Base-by-base conservation (phyloP, 169 alveolate genomes). In the Eimeria necatrix region DNA sequence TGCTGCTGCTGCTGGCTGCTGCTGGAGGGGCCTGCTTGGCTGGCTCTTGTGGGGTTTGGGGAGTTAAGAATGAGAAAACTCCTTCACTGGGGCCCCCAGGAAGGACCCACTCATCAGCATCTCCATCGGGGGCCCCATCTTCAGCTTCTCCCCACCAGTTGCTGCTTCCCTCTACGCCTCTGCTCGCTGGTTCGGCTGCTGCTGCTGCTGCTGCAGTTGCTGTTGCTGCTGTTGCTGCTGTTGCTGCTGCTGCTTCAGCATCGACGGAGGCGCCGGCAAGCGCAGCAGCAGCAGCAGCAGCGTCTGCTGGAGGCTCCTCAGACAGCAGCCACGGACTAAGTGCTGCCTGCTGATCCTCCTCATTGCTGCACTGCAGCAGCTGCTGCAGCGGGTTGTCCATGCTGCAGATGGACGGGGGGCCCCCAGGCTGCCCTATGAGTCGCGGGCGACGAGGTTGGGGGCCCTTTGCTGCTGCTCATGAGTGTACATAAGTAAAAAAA, bases 321-420 rank as follows among this genome's bases (percentile, higher is more conserved):
- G 41, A 48, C 78, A 8, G 78, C 4, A 68, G 4, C 78, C 78
- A 68, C 7, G 78, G 78, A 24, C 73, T 61, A 24, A 61, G 78
- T 24, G 78, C 14, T 5, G 26, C 14, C 12, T 68, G 78, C 22
- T 5, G 49, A 41, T 68, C 78, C 48, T 68, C 78, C 4, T 22
- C 48, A n/a, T 41, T 46, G 85, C 24, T 71, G 83, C 83, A n/a
- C 12, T 41, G 51, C 41, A 24, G 51, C 22, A n/a, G 32, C 14
- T 41, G 60, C 85, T 74, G 85, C 60, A 26, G 85, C 85, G 32
- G 85, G 14, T 26, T 74, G 60, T 74, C 16, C 85, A 74, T 74
- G 60, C 60, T 49, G 10, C 85, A 68, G 41, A 4, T 12, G 85
- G 9, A 14, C 2, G 4, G 26, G 85, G 85, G 85, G 85, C 85